Evolutionary conservation across 108 stramenopile genomes (phyloP), one percentile per base, ranked within the genome.

Genomic region (Mediolabrus comicus): DNA sequence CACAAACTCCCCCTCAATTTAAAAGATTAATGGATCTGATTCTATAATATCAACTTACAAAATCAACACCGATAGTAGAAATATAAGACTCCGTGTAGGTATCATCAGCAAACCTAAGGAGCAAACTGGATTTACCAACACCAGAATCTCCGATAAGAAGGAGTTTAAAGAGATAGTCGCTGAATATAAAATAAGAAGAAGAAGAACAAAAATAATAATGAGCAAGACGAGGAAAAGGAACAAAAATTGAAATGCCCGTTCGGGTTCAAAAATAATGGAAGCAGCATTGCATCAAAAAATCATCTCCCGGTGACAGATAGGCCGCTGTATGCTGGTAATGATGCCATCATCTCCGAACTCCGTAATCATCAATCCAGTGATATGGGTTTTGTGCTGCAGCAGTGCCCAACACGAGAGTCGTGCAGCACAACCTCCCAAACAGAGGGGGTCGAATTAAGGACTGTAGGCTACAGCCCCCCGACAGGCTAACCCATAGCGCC

Each of bases 21-120:
- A 41, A 26, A 13, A 62, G 12, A 31, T 38, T 13, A 17, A 59
- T 36, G 52, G 34, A 69, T 43, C 17, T 10, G 22, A 22, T 36
- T 17, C 28, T 17, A 34, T 59, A 34, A 36, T 32, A 8, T 36
- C 51, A 16, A 89, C 95, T 97, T 83, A 95, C 95, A 67, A 98
- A 99, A 71, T 99, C 97, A 60, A 99, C 98, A 57, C 98, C 98
- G 83, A 99, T 98, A 66, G 98, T 99, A 57, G 97, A 98, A 76
- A 98, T 98, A 81, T 98, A 99, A 35, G 95, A 96, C 65, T 97
- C 97, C 16, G 97, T 99, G 86, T 97, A 99, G 54, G 97, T 97
- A 77, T 99, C 97, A 67, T 99, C 96, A 9, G 96, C 94, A 70
- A 97, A 97, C 55, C 96, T 83, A 49, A 96, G 72, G 52, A 97